These are phyloP conservation scores for Penicillium frequentans DNA, from an alignment of 2,329 filamentous ascomycete species.

Conservation along the genomic window DNA sequence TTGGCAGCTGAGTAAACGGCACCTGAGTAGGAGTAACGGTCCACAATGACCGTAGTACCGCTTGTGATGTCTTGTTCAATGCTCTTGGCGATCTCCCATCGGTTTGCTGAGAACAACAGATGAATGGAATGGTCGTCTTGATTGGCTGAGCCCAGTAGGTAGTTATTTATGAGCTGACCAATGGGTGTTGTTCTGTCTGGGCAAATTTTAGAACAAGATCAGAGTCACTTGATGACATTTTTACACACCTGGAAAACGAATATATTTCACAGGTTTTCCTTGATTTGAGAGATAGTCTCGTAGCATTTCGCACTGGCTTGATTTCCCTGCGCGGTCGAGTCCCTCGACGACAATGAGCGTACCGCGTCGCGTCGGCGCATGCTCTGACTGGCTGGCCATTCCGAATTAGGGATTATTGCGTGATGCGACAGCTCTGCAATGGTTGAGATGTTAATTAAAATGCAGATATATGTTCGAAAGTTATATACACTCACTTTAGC, in stretches of 20 bases:
- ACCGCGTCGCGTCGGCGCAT: conserved; percentile 50
- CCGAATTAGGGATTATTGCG: neutral
- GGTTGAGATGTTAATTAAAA: neutral
- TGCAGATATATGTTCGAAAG: neutral
- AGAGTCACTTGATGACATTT: neutral
- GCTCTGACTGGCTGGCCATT: conserved; percentile 3
- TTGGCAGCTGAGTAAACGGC: conserved; percentile 93
- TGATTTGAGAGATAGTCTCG: conserved; percentile 52
- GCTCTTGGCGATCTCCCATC: conserved; percentile 67
- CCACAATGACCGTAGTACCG: conserved; percentile 77
- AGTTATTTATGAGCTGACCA: conserved; percentile 81
- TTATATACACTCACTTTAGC: neutral
- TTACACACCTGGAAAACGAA: conserved; percentile 64
- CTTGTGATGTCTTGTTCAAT: conserved; percentile 53
- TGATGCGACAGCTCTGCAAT: neutral
- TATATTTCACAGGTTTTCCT: conserved; percentile 56
- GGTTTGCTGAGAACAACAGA: conserved; percentile 84
- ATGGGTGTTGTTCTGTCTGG: conserved; percentile 79
- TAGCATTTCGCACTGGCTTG: conserved; percentile 78
- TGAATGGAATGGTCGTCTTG: conserved; percentile 89
- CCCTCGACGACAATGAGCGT: conserved; percentile 84
- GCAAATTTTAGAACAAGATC: conserved; percentile 11
- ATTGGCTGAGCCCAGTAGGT: conserved; percentile 69
- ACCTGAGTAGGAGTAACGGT: conserved; percentile 94
- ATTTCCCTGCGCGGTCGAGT: conserved; percentile 87